Evolutionary conservation across 2,329 filamentous ascomycete genomes (phyloP).

Genomic region (Fusarium nisikadoi): DNA sequence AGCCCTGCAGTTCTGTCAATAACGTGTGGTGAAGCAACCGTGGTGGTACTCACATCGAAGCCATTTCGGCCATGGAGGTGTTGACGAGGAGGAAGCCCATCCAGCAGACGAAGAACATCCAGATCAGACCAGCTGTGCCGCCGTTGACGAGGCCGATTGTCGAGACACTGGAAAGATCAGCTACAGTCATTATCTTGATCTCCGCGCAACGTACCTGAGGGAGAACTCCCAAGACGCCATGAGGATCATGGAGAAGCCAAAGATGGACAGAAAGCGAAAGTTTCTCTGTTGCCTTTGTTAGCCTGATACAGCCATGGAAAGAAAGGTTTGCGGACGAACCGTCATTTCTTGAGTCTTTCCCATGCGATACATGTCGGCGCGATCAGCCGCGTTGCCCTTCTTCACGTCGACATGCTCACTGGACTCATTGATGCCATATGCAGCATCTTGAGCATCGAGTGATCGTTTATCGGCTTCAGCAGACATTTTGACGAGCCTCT

Average conservation of each 20-base stretch:
- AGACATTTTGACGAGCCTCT: conserved; percentile 17
- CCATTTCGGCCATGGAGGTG: conserved; percentile 60
- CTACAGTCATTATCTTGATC: fast-evolving
- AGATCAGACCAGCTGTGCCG: conserved; percentile 59
- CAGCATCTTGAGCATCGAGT: neutral
- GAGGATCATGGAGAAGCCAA: conserved; percentile 59
- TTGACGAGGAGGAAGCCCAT: conserved; percentile 53
- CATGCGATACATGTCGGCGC: conserved; percentile 41
- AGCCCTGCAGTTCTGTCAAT: conserved; percentile 45
- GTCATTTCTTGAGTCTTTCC: conserved; percentile 39
- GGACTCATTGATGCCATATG: neutral
- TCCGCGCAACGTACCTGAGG: conserved; percentile 45
- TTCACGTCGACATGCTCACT: conserved; percentile 30
- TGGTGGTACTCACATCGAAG: conserved; percentile 51
- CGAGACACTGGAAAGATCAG: conserved; percentile 17
- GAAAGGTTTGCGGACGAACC: conserved; percentile 1
- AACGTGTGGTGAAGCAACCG: fast-evolving
- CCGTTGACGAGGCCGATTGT: conserved; percentile 51
- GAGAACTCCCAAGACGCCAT: conserved; percentile 58
- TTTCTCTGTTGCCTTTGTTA: conserved; percentile 47
- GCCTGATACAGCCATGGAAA: fast-evolving
- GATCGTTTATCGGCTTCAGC: conserved; percentile 20
- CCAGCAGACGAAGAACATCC: conserved; percentile 54
- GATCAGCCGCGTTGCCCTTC: conserved; percentile 35
- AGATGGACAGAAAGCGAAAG: conserved; percentile 58